phyloP scores from a whole-genome alignment of 345 rosid genomes.

The Orychophragmus violaceus region DNA sequence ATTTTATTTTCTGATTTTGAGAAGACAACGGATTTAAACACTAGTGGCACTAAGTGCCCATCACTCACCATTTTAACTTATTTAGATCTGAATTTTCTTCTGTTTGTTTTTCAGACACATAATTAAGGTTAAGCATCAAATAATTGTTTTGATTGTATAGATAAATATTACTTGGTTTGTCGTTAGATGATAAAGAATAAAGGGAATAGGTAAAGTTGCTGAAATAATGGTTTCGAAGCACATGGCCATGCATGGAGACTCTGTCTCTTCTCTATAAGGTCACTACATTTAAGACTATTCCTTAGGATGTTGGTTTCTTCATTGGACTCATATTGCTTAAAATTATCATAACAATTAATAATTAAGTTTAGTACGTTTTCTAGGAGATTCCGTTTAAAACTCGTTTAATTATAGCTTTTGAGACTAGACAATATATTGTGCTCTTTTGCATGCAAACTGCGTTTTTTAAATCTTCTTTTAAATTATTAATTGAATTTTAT shows the following conservation, averaged over 20 bases:
- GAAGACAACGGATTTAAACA: background rate
- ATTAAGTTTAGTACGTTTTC: background rate
- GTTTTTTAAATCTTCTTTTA: too few species aligned
- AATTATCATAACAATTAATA: background rate
- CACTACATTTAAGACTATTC: constrained; percentile 9
- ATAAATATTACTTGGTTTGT: background rate
- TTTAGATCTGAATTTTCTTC: background rate
- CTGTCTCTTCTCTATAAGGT: background rate
- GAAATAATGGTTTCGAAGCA: constrained; percentile 5
- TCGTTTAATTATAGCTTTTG: background rate
- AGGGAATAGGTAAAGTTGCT: constrained; percentile 5
- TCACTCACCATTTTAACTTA: background rate
- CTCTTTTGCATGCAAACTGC: background rate
- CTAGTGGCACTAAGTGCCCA: background rate
- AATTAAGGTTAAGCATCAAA: background rate
- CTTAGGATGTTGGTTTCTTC: background rate
- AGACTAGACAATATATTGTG: background rate
- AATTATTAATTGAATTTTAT: too few species aligned
- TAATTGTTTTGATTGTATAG: background rate
- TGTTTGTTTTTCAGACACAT: background rate
- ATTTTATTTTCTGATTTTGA: background rate
- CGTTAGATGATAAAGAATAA: background rate
- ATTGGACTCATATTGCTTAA: background rate
- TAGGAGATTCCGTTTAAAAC: background rate
- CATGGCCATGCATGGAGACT: constrained; percentile 13